Conservation (phyloP, 2,329 filamentous ascomycete genomes). For the Metarhizium robertsii region DNA sequence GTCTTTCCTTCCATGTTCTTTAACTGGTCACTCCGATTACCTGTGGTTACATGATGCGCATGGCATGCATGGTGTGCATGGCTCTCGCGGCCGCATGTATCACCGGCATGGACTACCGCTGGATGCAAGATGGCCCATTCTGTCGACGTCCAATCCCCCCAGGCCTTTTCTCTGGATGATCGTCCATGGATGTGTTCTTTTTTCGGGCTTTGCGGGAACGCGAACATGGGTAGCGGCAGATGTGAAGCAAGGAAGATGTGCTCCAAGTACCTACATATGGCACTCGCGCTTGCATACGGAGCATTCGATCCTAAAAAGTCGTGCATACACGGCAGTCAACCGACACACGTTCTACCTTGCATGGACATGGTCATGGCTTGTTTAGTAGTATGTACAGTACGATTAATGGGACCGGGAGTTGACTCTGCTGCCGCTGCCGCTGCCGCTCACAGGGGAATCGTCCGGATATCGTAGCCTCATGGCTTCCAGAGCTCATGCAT, state of each 20-base stretch:
- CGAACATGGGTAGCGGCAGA: slow-evolving; percentile 5
- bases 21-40: not conserved
- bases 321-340: not conserved
- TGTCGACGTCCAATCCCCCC: not conserved
- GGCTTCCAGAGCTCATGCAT: not conserved
- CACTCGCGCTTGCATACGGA: slow-evolving; percentile 1
- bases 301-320: not conserved
- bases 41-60: not conserved
- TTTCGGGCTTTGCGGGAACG: not conserved
- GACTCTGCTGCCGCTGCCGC: not conserved
- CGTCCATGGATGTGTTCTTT: not conserved
- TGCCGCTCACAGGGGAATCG: not conserved
- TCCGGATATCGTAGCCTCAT: not conserved
- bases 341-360: not conserved
- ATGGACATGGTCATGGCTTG: no score
- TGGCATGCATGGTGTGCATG: not conserved
- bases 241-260: not conserved
- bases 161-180: not conserved
- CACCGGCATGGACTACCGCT: not conserved
- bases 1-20: not conserved
- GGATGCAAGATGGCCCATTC: slow-evolving; percentile 1
- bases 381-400: not conserved
- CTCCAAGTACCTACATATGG: slow-evolving; percentile 1
- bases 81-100: not conserved
- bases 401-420: not conserved